Evolutionary conservation across 75 land plant species (phyloP).

Genomic region (Sequoia sempervirens): DNA sequence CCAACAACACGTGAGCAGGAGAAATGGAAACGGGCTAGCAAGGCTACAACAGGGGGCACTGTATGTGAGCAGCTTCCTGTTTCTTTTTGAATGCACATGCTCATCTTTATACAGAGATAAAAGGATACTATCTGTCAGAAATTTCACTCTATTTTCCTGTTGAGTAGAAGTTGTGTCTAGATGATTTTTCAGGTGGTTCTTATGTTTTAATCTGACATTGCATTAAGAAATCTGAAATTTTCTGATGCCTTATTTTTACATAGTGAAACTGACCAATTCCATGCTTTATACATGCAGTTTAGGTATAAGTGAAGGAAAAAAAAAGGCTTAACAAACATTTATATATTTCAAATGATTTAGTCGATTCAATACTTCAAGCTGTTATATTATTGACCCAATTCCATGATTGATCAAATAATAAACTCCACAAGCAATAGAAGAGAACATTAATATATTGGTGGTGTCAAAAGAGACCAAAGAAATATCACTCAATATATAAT

Average conservation of each 20-base stretch:
- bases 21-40: constrained; percentile 80
- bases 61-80: constrained; percentile 30
- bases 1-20: constrained; percentile 83
- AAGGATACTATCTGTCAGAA: background rate
- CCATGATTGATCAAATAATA: too few species aligned
- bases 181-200: constrained; percentile 1
- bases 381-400: too few species aligned
- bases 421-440: too few species aligned
- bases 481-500: too few species aligned
- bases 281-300: background rate
- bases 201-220: background rate
- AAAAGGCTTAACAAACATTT: background rate
- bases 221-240: background rate
- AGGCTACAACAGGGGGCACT: constrained; percentile 85
- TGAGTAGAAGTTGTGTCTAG: background rate
- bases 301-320: background rate
- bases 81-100: background rate
- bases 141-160: background rate
- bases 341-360: background rate
- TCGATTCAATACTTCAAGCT: background rate
- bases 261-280: background rate
- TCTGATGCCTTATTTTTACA: background rate
- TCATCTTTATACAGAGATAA: background rate
- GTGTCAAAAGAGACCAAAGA: too few species aligned
- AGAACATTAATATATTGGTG: too few species aligned